Conservation (phyloP, 441 rosid genomes). For the Pelargonium myrrhifolium region DNA sequence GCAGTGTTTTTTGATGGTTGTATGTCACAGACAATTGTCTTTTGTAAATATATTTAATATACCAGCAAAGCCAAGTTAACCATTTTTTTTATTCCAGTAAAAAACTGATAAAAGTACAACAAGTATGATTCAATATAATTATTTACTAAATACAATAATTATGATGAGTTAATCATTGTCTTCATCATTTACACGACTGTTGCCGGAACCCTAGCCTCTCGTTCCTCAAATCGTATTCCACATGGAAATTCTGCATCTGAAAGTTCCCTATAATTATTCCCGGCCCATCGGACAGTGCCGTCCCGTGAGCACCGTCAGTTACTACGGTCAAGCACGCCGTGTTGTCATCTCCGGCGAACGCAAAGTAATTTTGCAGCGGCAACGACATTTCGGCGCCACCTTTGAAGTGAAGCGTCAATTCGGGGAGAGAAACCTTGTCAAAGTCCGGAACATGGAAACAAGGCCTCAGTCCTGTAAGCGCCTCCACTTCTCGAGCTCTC, state of each 20-base stretch:
- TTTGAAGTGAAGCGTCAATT: constrained; percentile 33
- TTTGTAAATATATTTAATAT: too few relatives aligned
- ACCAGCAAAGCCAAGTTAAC: too few relatives aligned
- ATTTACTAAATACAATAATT: too few relatives aligned
- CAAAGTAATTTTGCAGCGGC: constrained; percentile 39
- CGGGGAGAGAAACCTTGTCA: constrained; percentile 22
- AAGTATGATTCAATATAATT: too few relatives aligned
- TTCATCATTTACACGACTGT: constrained; percentile 20
- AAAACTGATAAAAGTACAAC: too few relatives aligned
- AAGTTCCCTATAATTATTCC: constrained; percentile 43
- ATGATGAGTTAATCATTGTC: too few relatives aligned
- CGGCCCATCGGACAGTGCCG: constrained; percentile 26
- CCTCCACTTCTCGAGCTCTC: constrained; percentile 31
- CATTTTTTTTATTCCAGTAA: too few relatives aligned
- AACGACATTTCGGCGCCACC: constrained; percentile 40
- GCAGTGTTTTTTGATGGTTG: too few relatives aligned
- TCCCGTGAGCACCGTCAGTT: constrained; percentile 22
- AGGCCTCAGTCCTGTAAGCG: constrained; percentile 33
- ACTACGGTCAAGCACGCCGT: constrained; percentile 43
- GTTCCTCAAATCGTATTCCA: constrained; percentile 52
- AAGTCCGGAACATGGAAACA: constrained; percentile 27
- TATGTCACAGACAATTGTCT: too few relatives aligned
- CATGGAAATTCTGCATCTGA: constrained; percentile 45
- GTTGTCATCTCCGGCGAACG: constrained; percentile 20
- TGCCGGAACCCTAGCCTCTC: constrained; percentile 40